Conservation (phyloP, 306 rosid species). For the Adenanthera pavonina region DNA sequence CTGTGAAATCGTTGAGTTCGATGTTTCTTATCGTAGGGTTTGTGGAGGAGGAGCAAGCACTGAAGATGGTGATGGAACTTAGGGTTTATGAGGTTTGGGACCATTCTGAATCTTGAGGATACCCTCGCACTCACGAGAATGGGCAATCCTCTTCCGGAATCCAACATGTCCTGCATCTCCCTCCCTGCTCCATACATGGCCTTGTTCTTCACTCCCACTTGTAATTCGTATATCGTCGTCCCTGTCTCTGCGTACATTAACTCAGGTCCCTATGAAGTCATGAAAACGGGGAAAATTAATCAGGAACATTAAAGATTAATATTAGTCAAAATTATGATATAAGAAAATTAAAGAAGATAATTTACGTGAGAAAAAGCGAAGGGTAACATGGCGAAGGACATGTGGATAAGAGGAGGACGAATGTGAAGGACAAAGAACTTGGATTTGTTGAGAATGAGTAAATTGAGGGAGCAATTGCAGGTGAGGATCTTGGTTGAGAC, state of each 20-base stretch:
- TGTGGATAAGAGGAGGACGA: conserved; percentile 65
- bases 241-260: conserved; percentile 72
- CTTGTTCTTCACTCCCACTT: conserved; percentile 63
- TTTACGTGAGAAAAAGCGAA: conserved; percentile 71
- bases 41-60: conserved; percentile 60
- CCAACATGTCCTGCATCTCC: conserved; percentile 78
- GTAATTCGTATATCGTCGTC: conserved; percentile 44
- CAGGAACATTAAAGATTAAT: too few relatives aligned
- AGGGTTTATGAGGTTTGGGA: conserved; percentile 59
- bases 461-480: conserved; percentile 65
- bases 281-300: too few relatives aligned
- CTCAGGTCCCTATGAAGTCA: conserved; percentile 52
- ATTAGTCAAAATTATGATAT: neutral
- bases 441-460: conserved; percentile 73
- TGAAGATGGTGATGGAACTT: conserved; percentile 62
- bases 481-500: conserved; percentile 79
- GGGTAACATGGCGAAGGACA: conserved; percentile 72
- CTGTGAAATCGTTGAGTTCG: conserved; percentile 61
- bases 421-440: conserved; percentile 85
- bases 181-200: conserved; percentile 94
- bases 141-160: conserved; percentile 71
- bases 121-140: conserved; percentile 46
- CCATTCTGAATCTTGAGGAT: conserved; percentile 55
- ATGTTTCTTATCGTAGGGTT: conserved; percentile 58
- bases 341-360: neutral